These are phyloP conservation scores for Termitomyces sp. DNA, from an alignment of 768 basidiomycete species.

Conservation along the genomic window DNA sequence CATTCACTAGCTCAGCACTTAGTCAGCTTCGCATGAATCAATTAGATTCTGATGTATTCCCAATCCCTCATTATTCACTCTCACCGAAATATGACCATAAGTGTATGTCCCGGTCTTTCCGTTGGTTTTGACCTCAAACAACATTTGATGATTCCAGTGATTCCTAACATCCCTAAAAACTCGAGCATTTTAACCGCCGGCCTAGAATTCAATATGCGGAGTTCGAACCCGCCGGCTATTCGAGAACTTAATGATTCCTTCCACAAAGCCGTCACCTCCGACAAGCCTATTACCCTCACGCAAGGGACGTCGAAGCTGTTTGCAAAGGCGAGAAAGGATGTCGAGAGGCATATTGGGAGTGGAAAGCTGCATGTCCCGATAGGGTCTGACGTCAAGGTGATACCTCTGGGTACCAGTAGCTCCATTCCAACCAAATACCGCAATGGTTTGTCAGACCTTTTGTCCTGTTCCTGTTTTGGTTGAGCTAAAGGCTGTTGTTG, in stretches of 20 bases:
- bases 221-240: constrained; percentile 36
- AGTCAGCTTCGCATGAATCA: constrained; percentile 70
- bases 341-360: constrained; percentile 20
- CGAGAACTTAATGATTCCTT: constrained; percentile 32
- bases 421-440: constrained; percentile 82
- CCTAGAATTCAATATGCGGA: constrained; percentile 42
- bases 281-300: constrained; percentile 27
- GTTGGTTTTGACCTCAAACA: neutral
- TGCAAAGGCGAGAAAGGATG: constrained; percentile 29
- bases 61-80: constrained; percentile 53
- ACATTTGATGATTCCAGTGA: constrained; percentile 19
- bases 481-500: neutral
- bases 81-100: constrained; percentile 36
- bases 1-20: constrained; percentile 71
- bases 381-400: constrained; percentile 68
- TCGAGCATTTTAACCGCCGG: constrained; percentile 39
- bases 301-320: constrained; percentile 35
- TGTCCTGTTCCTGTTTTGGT: neutral
- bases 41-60: constrained; percentile 73
- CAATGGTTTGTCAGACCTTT: constrained; percentile 55
- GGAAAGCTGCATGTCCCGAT: constrained; percentile 16
- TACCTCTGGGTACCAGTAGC: constrained; percentile 87
- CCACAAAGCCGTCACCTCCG: constrained; percentile 30
- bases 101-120: constrained; percentile 20
- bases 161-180: constrained; percentile 46